Percentiles rank a stretch among this genome's conserved stretches.
phyloP scores from a whole-genome alignment of 2,329 filamentous ascomycete genomes.

The Akanthomyces dipterigenus region DNA sequence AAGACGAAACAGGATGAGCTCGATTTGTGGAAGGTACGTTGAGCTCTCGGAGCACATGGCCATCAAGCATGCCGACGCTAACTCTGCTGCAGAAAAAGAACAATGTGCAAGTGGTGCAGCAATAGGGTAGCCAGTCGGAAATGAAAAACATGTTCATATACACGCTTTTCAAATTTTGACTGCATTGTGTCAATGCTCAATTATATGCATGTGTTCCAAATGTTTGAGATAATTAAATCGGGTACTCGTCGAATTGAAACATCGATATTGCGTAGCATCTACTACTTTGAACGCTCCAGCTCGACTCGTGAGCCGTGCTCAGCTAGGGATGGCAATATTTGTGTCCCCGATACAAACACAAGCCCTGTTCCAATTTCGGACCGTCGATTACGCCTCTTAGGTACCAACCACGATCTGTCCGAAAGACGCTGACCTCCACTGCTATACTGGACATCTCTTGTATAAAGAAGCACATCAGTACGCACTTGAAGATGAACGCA shows the following conservation, averaged over 20 bases:
- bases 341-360: background rate
- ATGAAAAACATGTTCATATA: slow-evolving; percentile 17
- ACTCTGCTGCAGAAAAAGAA: slow-evolving; percentile 66
- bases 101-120: slow-evolving; percentile 80
- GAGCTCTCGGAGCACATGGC: background rate
- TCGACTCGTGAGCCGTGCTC: background rate
- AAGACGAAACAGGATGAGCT: slow-evolving; percentile 90
- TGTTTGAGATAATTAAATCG: no score
- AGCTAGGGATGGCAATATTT: background rate
- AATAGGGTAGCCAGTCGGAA: slow-evolving; percentile 37
- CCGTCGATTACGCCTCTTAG: background rate
- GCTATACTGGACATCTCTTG: no score
- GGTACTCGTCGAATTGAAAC: background rate
- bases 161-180: background rate
- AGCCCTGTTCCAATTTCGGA: background rate
- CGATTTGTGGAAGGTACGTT: slow-evolving; percentile 89
- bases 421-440: background rate
- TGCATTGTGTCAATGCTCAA: background rate
- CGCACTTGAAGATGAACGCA: background rate
- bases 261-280: background rate
- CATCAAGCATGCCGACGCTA: slow-evolving; percentile 10
- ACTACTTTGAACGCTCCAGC: background rate
- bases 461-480: background rate
- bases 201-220: no score
- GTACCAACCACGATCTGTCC: background rate